Percentiles rank a stretch among this genome's conserved stretches.
phyloP scores from a whole-genome alignment of 345 rosid genomes.

The Eucalyptus leucophloia region DNA sequence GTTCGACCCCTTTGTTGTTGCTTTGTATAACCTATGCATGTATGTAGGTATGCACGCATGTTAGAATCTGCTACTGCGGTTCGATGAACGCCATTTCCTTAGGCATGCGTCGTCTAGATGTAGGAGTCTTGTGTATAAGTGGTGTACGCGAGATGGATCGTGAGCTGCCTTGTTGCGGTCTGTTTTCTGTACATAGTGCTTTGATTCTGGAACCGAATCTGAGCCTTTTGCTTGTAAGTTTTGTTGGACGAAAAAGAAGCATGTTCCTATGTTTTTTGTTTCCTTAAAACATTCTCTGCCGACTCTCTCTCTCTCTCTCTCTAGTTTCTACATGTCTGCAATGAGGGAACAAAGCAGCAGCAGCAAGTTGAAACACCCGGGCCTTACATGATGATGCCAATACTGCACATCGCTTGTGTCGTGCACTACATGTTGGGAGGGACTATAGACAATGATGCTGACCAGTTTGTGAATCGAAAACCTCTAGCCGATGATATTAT shows the following conservation, averaged over 20 bases:
- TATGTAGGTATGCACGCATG: not conserved
- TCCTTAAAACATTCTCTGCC: not conserved
- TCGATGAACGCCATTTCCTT: not conserved
- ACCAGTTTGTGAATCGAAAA: not conserved
- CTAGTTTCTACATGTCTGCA: not conserved
- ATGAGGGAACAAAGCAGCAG: not conserved
- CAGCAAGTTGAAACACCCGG: not conserved
- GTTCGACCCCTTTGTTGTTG: not conserved
- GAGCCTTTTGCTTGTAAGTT: not conserved
- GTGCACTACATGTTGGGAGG: not conserved
- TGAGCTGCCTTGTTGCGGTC: not conserved
- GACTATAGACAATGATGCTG: not conserved
- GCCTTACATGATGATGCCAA: not conserved
- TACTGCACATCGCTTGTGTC: not conserved
- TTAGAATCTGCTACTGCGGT: not conserved
- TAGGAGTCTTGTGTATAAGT: not conserved
- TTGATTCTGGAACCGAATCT: not conserved
- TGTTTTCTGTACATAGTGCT: not conserved
- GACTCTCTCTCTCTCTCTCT: not conserved
- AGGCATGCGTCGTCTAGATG: not conserved
- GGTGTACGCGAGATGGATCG: not conserved
- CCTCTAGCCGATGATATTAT: not conserved
- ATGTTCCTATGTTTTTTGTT: not conserved
- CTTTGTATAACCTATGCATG: not conserved
- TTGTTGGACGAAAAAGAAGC: not conserved